Conservation (phyloP, 805 yeast species). For the Saturnispora gosingensis region DNA sequence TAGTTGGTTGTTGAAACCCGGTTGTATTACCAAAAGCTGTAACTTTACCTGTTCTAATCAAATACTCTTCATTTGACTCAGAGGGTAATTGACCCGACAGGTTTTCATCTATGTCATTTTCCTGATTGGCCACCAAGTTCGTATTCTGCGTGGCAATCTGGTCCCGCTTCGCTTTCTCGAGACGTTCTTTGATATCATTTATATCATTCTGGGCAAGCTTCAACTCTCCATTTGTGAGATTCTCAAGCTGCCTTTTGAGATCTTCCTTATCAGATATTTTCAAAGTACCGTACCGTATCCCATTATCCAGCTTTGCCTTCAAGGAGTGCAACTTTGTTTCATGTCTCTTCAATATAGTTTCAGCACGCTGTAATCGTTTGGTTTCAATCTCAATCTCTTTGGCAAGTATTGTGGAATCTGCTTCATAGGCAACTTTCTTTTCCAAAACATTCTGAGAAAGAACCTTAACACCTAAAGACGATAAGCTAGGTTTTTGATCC, state of each 20-base stretch:
- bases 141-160: background rate
- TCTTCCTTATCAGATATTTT: conserved; percentile 57
- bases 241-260: conserved; percentile 43
- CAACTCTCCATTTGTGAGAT: conserved; percentile 42
- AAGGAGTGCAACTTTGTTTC: conserved; percentile 37
- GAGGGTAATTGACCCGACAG: conserved; percentile 36
- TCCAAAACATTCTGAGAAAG: conserved; percentile 82
- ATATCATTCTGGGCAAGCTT: conserved; percentile 50
- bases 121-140: background rate
- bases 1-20: conserved; percentile 42
- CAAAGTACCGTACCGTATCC: conserved; percentile 30
- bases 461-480: conserved; percentile 43
- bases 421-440: conserved; percentile 56
- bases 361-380: conserved; percentile 64
- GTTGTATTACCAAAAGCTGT: conserved; percentile 81
- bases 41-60: conserved; percentile 82
- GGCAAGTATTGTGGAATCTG: conserved; percentile 49
- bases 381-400: conserved; percentile 67
- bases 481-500: conserved; percentile 18
- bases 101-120: conserved; percentile 11
- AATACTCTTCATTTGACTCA: conserved; percentile 72
- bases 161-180: conserved; percentile 24
- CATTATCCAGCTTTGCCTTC: conserved; percentile 37
- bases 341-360: conserved; percentile 36
- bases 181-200: conserved; percentile 40